Evolutionary conservation across 805 yeast species (phyloP), one percentile per base, ranked within the genome.

Genomic region (Kazachstania viticola): DNA sequence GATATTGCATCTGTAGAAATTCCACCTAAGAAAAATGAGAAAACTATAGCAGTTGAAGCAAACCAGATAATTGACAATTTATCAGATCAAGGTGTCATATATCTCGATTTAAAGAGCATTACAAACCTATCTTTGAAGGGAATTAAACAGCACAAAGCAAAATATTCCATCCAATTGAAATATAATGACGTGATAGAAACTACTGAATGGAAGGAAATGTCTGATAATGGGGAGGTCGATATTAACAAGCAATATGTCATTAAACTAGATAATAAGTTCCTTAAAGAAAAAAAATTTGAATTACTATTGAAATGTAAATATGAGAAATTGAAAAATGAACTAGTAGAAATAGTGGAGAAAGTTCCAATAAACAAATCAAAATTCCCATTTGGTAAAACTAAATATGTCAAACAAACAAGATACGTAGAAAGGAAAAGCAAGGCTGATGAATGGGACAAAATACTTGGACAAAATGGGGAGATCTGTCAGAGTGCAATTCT

Each of bases 391-490:
- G 46, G 52, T 14, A 60, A 60, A 34, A 58, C 54, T n/a, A 61
- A 56, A 34, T 62, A 50, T 35, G 51, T 41, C 25, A 47, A 51
- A 9, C 55, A 61, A 22, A 62, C 53, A 29, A 70, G 60, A 40
- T 69, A 65, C 38, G 69, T 76, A 6, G 64, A 74, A 2, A 61
- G 63, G 38, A 64, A 69, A 18, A 62, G 67, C 1, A 54, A 57
- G 4, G 37, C 41, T 14, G 93, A 79, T 57, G 56, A 65, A 2
- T 71, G 88, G 79, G 69, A 68, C 16, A 53, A 61, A 17, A 57
- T 70, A 35, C 66, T 83, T 38, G 94, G 95, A 2, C 63, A 65
- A 21, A 88, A 83, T 51, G 96, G 97, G 2, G 79, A 93, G 23
- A 85, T 82, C 64, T 94, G 84, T 9, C 67, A 88, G 44, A 73